These are phyloP conservation scores for Cubamyces lactineus DNA, from an alignment of 768 basidiomycete genomes.

Conservation along the genomic window DNA sequence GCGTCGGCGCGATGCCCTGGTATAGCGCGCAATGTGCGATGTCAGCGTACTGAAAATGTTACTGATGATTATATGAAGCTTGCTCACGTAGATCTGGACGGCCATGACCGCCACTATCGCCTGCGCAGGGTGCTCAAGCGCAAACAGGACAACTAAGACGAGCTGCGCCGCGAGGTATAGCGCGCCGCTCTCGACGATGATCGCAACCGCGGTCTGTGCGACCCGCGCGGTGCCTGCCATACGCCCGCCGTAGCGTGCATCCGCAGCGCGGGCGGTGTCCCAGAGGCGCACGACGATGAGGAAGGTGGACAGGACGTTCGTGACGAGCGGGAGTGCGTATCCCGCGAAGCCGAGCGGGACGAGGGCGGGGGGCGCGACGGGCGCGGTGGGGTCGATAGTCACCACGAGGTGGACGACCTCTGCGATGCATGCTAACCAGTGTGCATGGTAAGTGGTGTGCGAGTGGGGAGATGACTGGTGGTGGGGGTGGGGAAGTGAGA, in stretches of 20 bases:
- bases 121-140: conserved; percentile 38
- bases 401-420: conserved; percentile 33
- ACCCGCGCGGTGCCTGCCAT: conserved; percentile 32
- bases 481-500: not conserved
- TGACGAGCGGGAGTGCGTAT: conserved; percentile 44
- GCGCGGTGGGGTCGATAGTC: conserved; percentile 32
- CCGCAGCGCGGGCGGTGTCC: conserved; percentile 27
- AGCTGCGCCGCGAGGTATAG: conserved; percentile 44
- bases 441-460: conserved; percentile 1
- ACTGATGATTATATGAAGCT: conserved; percentile 35
- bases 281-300: conserved; percentile 47
- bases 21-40: conserved; percentile 36
- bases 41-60: conserved; percentile 40
- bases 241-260: conserved; percentile 4
- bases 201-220: conserved; percentile 19
- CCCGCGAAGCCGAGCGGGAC: conserved; percentile 42
- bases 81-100: conserved; percentile 45
- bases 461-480: not conserved
- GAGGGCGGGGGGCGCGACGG: conserved; percentile 39
- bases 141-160: conserved; percentile 43
- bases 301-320: conserved; percentile 45
- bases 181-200: conserved; percentile 44
- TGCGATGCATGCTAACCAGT: conserved; percentile 35
- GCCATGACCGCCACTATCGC: conserved; percentile 40
- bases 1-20: conserved; percentile 32